phyloP scores from a whole-genome alignment of 2,329 filamentous ascomycete genomes.

The Penicillium nordicum region DNA sequence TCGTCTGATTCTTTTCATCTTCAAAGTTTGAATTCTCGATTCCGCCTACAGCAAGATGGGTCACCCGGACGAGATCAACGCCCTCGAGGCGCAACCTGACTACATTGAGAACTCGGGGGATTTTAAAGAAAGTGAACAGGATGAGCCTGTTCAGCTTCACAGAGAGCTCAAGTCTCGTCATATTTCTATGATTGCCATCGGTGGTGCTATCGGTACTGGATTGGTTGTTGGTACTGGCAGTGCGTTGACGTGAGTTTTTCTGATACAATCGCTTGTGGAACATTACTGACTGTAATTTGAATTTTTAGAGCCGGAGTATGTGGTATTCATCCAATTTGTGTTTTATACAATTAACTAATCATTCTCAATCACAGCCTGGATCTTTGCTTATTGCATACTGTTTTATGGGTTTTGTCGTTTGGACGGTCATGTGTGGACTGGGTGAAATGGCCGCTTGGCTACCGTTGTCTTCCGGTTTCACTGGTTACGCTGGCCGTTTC shows the following conservation, averaged over 20 bases:
- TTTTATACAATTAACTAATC: neutral
- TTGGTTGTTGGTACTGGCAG: slow-evolving; percentile 38
- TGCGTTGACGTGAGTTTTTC: slow-evolving; percentile 2
- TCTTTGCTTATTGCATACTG: slow-evolving; percentile 38
- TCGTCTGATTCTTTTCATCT: neutral
- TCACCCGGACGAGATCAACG: slow-evolving; percentile 12
- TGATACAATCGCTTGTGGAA: too few relatives aligned
- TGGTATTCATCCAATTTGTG: neutral
- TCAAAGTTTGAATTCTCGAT: neutral
- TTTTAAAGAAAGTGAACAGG: slow-evolving; percentile 1
- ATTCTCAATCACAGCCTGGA: slow-evolving; percentile 28
- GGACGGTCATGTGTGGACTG: slow-evolving; percentile 25
- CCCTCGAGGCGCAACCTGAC: slow-evolving; percentile 8
- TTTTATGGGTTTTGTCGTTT: slow-evolving; percentile 34
- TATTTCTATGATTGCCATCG: slow-evolving; percentile 34
- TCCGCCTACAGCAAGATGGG: slow-evolving; percentile 6
- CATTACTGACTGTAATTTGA: neutral
- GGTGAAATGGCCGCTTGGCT: slow-evolving; percentile 46
- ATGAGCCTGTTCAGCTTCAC: slow-evolving; percentile 6
- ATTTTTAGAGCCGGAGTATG: slow-evolving; percentile 2
- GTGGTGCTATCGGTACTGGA: slow-evolving; percentile 39
- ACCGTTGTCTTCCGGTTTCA: slow-evolving; percentile 40
- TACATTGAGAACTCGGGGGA: slow-evolving; percentile 1
- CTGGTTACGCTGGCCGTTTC: slow-evolving; percentile 43
- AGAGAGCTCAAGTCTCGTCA: slow-evolving; percentile 12